Conservation (phyloP, 495 filamentous ascomycete genomes). For the Elaphomyces granulatus region DNA sequence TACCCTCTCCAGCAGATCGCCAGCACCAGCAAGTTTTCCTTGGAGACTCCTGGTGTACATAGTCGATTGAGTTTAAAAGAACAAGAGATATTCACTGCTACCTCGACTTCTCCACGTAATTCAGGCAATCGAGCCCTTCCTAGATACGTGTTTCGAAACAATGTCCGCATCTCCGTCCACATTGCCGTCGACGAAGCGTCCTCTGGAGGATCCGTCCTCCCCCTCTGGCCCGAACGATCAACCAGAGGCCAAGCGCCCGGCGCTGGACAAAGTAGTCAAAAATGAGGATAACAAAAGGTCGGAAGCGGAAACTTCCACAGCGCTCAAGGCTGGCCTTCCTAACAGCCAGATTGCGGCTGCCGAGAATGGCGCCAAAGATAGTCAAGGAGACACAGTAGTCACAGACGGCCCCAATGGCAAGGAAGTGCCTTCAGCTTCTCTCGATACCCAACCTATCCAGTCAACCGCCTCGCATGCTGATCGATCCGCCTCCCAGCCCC, state of each 20-base stretch:
- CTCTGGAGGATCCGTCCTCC: constrained; percentile 91
- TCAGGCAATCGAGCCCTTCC: constrained; percentile 17
- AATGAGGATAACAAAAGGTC: constrained; percentile 32
- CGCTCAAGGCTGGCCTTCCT: constrained; percentile 5
- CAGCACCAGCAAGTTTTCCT: constrained; percentile 84
- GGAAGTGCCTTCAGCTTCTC: constrained; percentile 15
- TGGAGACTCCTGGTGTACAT: constrained; percentile 83
- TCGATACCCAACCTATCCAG: constrained; percentile 48
- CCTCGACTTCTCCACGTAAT: constrained; percentile 28
- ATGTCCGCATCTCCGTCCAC: constrained; percentile 53
- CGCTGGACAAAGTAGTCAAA: constrained; percentile 79
- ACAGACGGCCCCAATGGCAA: constrained; percentile 53
- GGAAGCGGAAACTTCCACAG: constrained; percentile 37
- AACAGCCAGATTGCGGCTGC: constrained; percentile 9
- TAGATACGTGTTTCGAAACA: constrained; percentile 12
- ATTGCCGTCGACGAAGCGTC: constrained; percentile 68
- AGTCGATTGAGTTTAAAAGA: constrained; percentile 47
- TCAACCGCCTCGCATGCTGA: constrained; percentile 47
- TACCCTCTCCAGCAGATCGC: constrained; percentile 30
- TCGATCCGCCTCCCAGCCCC: constrained; percentile 34
- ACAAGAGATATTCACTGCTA: constrained; percentile 30
- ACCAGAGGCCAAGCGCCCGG: constrained; percentile 91
- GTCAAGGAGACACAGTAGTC: constrained; percentile 52
- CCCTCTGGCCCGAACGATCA: constrained; percentile 82
- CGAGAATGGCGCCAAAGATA: constrained; percentile 34